Evolutionary conservation across 108 stramenopile species (phyloP).

Genomic region (Epithemia pelagica): DNA sequence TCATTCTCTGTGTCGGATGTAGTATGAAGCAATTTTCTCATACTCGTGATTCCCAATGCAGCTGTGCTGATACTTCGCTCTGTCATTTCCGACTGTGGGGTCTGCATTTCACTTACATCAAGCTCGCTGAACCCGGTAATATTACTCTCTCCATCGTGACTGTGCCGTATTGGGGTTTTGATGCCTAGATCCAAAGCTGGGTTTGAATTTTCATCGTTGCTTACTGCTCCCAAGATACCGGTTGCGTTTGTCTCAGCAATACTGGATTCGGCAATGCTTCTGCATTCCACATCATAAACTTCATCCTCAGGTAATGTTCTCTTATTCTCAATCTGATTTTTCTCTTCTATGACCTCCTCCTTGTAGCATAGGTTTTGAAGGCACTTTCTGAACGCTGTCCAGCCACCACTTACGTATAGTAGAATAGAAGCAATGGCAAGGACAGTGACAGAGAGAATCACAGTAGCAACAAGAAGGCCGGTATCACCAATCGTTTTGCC

Average conservation of each 20-base stretch:
- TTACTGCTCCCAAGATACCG: no score
- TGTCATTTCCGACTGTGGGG: no score
- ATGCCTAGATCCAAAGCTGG: no score
- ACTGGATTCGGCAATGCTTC: slow-evolving; percentile 2
- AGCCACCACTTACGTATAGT: slow-evolving; percentile 11
- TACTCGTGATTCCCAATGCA: no score
- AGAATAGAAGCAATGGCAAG: slow-evolving; percentile 7
- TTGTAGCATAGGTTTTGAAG: background rate
- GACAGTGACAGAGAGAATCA: slow-evolving; percentile 8
- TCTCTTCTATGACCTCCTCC: slow-evolving; percentile 4
- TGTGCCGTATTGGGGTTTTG: no score
- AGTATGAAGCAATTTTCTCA: no score
- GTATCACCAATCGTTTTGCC: slow-evolving; percentile 1
- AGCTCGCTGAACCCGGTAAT: no score
- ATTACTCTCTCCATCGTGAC: no score
- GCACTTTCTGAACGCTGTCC: slow-evolving; percentile 6
- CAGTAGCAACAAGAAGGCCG: slow-evolving; percentile 6
- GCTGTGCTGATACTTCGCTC: no score
- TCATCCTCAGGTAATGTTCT: background rate
- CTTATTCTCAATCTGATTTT: background rate
- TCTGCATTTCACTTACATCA: no score
- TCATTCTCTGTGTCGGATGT: no score
- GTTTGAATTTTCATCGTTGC: no score
- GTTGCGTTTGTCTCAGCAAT: background rate
- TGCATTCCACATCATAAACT: background rate